Evolutionary conservation across 164 flowering plant species (phyloP).

Genomic region (Echeveria elegans): DNA sequence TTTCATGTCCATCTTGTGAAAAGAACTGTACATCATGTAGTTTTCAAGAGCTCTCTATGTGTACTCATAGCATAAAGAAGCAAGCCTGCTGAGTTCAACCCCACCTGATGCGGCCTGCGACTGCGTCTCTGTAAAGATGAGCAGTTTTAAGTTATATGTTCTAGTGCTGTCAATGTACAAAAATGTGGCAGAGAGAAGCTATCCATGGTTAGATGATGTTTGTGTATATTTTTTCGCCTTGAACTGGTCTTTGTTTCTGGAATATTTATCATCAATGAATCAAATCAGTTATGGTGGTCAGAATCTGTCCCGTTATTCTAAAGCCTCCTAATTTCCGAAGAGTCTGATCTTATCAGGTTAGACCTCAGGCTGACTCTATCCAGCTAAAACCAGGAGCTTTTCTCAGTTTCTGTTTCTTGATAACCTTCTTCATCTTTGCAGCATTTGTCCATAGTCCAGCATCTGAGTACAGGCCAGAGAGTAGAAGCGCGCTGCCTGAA

Average conservation of each 20-base stretch:
- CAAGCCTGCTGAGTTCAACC: not conserved
- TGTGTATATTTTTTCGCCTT: not conserved
- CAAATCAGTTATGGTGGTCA: not conserved
- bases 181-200: not conserved
- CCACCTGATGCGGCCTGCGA: not conserved
- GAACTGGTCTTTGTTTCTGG: not conserved
- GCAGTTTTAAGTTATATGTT: not conserved
- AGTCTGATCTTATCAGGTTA: not conserved
- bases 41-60: conserved; percentile 17
- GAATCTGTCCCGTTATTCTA: not conserved
- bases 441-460: conserved; percentile 15
- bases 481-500: conserved; percentile 40
- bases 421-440: not conserved
- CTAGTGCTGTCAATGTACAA: not conserved
- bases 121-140: not conserved
- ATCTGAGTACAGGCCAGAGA: conserved; percentile 53
- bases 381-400: not conserved
- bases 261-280: not conserved
- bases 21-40: conserved; percentile 54
- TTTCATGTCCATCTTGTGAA: conserved; percentile 23
- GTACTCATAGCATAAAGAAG: not conserved
- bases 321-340: no score
- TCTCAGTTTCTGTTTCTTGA: not conserved
- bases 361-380: not conserved
- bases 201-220: not conserved